Conservation (phyloP, 2,329 filamentous ascomycete genomes). For the Colletotrichum echinochloae region DNA sequence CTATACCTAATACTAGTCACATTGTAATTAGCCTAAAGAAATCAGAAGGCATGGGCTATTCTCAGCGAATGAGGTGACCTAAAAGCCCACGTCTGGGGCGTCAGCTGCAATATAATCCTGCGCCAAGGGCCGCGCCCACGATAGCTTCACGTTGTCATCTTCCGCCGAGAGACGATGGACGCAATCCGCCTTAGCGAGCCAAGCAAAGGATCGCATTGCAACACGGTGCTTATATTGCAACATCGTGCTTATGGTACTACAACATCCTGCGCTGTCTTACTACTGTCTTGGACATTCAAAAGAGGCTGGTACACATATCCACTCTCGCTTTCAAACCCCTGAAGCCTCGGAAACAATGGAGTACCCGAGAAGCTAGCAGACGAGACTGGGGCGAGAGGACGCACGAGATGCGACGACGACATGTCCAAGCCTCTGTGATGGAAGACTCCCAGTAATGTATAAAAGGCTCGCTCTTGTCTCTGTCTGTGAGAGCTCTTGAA, state of each 20-base stretch:
- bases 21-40: too few relatives aligned
- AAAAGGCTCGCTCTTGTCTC: conserved; percentile 26
- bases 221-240: not conserved
- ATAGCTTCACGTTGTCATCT: conserved; percentile 4
- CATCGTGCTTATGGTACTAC: conserved; percentile 8
- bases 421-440: conserved; percentile 3
- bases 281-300: conserved; percentile 3
- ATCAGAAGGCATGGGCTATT: too few relatives aligned
- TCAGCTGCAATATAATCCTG: conserved; percentile 13
- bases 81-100: not conserved
- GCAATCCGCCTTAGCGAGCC: not conserved
- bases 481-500: conserved; percentile 15
- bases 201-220: conserved; percentile 15
- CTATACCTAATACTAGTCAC: too few relatives aligned
- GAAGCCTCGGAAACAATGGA: conserved; percentile 11
- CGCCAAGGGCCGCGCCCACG: conserved; percentile 7
- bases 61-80: too few relatives aligned
- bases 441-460: conserved; percentile 9
- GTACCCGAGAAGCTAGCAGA: conserved; percentile 14
- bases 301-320: not conserved
- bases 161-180: not conserved
- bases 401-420: not conserved
- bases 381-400: not conserved
- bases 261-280: conserved; percentile 8
- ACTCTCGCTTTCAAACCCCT: conserved; percentile 22